Evolutionary conservation across 805 yeast species (phyloP).

Genomic region (Starmerella apicola): DNA sequence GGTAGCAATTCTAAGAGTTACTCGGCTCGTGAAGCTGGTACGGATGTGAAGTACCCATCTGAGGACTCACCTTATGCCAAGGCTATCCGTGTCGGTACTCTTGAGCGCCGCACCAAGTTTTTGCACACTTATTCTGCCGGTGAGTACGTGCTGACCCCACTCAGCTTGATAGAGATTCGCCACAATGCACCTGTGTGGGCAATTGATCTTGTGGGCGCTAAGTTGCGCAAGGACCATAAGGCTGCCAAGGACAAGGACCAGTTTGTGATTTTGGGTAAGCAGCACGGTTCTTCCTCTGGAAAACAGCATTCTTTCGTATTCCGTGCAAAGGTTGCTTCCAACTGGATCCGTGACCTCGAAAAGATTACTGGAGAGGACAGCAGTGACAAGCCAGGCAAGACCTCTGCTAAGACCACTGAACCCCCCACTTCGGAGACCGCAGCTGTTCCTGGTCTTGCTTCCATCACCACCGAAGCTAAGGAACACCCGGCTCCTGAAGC

Average conservation of each 20-base stretch:
- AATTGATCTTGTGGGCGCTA: conserved; percentile 40
- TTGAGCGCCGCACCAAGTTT: conserved; percentile 85
- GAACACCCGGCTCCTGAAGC: not conserved
- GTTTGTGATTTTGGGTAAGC: conserved; percentile 47
- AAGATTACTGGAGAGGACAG: conserved; percentile 35
- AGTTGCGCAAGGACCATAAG: conserved; percentile 69
- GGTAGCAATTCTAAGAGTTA: not conserved
- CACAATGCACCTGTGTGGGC: conserved; percentile 21
- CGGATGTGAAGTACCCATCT: conserved; percentile 44
- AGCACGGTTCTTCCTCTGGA: conserved; percentile 22
- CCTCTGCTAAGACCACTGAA: no score
- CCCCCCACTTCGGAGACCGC: not conserved
- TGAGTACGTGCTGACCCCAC: conserved; percentile 83
- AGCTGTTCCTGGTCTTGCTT: not conserved
- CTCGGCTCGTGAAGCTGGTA: not conserved
- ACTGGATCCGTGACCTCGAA: conserved; percentile 74
- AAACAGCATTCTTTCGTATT: conserved; percentile 91
- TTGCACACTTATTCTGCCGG: conserved; percentile 83
- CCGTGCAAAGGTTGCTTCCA: conserved; percentile 66
- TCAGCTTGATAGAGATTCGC: conserved; percentile 82
- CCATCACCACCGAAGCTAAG: not conserved
- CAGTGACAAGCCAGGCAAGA: not conserved
- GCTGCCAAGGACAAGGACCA: conserved; percentile 36
- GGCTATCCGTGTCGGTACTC: conserved; percentile 60
- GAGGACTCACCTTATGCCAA: conserved; percentile 57